Percentiles rank a stretch among this genome's conserved stretches.
phyloP scores from a whole-genome alignment of 2,329 filamentous ascomycete genomes.

The Penicillium occitanis region DNA sequence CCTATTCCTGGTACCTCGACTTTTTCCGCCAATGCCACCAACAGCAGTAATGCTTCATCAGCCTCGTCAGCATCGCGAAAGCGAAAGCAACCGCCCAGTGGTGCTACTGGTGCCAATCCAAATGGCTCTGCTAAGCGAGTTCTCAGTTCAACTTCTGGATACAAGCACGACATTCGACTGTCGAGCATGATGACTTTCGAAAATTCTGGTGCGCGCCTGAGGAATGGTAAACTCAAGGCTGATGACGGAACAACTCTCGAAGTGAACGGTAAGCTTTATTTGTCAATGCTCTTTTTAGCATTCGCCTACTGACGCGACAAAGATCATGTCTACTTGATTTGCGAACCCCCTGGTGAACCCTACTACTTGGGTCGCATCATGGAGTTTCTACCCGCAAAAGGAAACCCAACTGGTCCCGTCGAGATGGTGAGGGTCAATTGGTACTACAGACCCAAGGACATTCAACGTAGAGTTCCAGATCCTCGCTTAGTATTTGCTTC shows the following conservation, averaged over 20 bases:
- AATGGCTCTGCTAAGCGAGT: constrained; percentile 36
- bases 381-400: constrained; percentile 88
- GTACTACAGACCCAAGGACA: constrained; percentile 96
- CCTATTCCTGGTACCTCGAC: constrained; percentile 59
- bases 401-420: constrained; percentile 69
- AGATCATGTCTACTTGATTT: constrained; percentile 93
- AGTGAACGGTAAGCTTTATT: constrained; percentile 71
- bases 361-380: constrained; percentile 98
- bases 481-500: constrained; percentile 89
- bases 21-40: constrained; percentile 53
- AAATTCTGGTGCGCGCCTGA: constrained; percentile 65
- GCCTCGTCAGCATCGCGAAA: constrained; percentile 67
- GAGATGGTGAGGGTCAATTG: constrained; percentile 93
- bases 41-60: constrained; percentile 44
- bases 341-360: constrained; percentile 94
- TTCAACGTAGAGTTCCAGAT: constrained; percentile 87
- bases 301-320: constrained; percentile 22
- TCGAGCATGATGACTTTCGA: constrained; percentile 91
- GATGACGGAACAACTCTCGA: constrained; percentile 85
- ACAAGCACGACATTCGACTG: constrained; percentile 47
- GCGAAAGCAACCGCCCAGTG: constrained; percentile 68
- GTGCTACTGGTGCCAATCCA: constrained; percentile 31
- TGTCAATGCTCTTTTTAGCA: constrained; percentile 21
- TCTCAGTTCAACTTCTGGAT: constrained; percentile 34
- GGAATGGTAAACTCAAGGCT: constrained; percentile 75